Base-by-base conservation (phyloP, 768 basidiomycete genomes). In the Porphyrellus cyaneotinctus region DNA sequence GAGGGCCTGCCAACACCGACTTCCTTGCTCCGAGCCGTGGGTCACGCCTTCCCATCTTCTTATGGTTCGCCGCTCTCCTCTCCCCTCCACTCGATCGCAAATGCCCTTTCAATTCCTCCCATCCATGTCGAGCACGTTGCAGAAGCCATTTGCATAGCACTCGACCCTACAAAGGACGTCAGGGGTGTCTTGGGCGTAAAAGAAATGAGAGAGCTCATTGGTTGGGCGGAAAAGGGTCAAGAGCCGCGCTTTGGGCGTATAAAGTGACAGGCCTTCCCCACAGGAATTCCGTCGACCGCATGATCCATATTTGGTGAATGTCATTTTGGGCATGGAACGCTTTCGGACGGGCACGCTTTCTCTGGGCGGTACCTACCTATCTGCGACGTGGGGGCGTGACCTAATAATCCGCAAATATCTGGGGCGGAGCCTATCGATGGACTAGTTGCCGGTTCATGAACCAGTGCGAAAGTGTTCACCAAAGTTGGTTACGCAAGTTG, bases 111-210 rank as follows among this genome's bases (percentile, higher is more conserved):
- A n/a, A 85, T 87, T 49, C 91, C 88, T 28, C 95, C 97, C 2
- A 83, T 98, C 38, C 95, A 98, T 64, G 93, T 97, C 20, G 97
- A 99, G 61, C 91, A 94, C 56, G 92, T 98, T 41, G 97, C 88
- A 3, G 82, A 86, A 60, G 91, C 93, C 1, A 79, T 92, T 8
- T 83, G 87, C 53, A 76, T 84, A 18, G 78, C 80, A 32, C 73
- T 85, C 52, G 78, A 84, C 61, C 70, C 72, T 33, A 62, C 64
- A 43, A 74, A 71, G 54, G 75, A 76, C 38, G 72, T 91, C 43
- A 66, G 64, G 47, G 91, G 89, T 38, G 80, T 85, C 20, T 73
- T 92, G 26, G 85, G 78, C 11, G 89, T 93, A 51, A 67, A 65
- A 52, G 74, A 76, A 58, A 95, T 95, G 87, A 78, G 87, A 56